Conservation (phyloP, 176 grass and related monocot species). For the Bothriochloa decipiens region DNA sequence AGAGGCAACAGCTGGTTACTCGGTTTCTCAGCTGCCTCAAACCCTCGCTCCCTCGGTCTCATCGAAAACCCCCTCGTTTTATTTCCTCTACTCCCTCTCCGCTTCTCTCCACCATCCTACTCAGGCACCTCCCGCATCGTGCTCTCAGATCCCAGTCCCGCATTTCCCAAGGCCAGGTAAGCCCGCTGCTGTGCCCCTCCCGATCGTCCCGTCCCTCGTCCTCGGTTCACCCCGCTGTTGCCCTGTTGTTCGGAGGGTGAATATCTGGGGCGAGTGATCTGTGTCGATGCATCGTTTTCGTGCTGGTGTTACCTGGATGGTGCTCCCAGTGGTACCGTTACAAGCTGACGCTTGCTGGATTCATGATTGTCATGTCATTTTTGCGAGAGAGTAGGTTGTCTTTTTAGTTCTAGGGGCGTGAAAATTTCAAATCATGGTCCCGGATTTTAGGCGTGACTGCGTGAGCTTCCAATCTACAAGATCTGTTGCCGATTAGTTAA, state of each 20-base stretch:
- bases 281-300: background rate
- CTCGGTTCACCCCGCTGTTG: background rate
- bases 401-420: too few relatives aligned
- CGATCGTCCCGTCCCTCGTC: too few relatives aligned
- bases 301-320: background rate
- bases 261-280: background rate
- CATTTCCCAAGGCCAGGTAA: slow-evolving; percentile 26
- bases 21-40: slow-evolving; percentile 50
- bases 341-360: too few relatives aligned
- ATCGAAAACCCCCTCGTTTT: slow-evolving; percentile 50
- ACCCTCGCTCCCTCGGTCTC: slow-evolving; percentile 46
- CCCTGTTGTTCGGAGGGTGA: background rate
- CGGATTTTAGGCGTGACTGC: too few relatives aligned
- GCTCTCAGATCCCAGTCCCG: slow-evolving; percentile 38
- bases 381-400: too few relatives aligned
- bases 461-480: too few relatives aligned
- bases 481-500: background rate
- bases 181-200: background rate
- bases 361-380: too few relatives aligned
- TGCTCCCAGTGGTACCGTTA: too few relatives aligned
- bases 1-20: background rate
- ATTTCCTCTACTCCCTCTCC: slow-evolving; percentile 9
- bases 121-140: background rate
- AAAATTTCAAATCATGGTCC: too few relatives aligned
- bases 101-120: slow-evolving; percentile 1